Evolutionary conservation across 2,329 filamentous ascomycete genomes (phyloP).

Genomic region (Penicillium olsonii): DNA sequence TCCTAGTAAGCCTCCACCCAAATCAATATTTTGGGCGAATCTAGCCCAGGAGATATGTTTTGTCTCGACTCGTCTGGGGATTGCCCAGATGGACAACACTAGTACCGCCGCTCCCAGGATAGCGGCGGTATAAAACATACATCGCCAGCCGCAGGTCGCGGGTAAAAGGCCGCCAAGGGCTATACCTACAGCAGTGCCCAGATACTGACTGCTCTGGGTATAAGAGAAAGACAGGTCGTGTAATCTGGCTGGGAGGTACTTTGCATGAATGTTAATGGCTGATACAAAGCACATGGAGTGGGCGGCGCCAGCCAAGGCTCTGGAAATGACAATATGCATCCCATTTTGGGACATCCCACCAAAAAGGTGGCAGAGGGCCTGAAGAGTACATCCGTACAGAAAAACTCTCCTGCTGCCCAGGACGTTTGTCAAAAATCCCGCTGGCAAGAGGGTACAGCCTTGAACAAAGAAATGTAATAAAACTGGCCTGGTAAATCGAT

Average conservation of each 20-base stretch:
- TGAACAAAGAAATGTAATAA: slow-evolving; percentile 7
- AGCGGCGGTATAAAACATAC: slow-evolving; percentile 39
- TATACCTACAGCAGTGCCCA: slow-evolving; percentile 53
- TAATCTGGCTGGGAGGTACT: slow-evolving; percentile 41
- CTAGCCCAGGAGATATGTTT: background rate
- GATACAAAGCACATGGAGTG: slow-evolving; percentile 14
- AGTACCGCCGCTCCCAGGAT: slow-evolving; percentile 6
- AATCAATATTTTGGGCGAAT: slow-evolving; percentile 14
- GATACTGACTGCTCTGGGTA: slow-evolving; percentile 51
- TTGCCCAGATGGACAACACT: slow-evolving; percentile 7
- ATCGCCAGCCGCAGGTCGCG: slow-evolving; percentile 50
- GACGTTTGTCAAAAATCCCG: slow-evolving; percentile 9
- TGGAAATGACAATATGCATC: slow-evolving; percentile 4
- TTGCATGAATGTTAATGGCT: slow-evolving; percentile 1
- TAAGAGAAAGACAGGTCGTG: slow-evolving; percentile 54
- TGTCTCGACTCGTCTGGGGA: slow-evolving; percentile 1
- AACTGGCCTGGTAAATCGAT: slow-evolving; percentile 3
- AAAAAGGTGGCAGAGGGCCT: background rate
- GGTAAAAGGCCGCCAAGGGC: slow-evolving; percentile 52
- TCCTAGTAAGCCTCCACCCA: slow-evolving; percentile 14
- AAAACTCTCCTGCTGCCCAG: slow-evolving; percentile 12
- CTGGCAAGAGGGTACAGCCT: slow-evolving; percentile 12
- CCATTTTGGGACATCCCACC: background rate
- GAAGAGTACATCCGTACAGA: slow-evolving; percentile 6
- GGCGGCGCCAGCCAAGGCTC: slow-evolving; percentile 8